Base-by-base conservation (phyloP, 768 basidiomycete genomes). In the Serendipita sp. region DNA sequence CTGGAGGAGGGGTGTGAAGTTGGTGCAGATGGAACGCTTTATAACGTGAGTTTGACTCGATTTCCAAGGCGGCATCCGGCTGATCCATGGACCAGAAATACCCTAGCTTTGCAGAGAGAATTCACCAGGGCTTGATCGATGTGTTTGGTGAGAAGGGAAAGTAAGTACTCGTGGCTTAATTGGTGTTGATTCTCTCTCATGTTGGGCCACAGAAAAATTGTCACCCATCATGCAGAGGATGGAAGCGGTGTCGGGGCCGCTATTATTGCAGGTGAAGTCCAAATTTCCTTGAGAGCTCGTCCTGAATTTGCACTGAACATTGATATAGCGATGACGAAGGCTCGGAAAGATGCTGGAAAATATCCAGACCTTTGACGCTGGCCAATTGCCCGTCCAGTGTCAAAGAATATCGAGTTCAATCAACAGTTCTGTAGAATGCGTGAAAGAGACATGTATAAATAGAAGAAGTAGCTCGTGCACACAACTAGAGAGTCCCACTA, bases 101-200 rank as follows among this genome's bases (percentile, higher is more conserved):
- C 74, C 96, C 96, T 33, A 83, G 87, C 42, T 99, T 98, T 70
- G 82, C 93, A 41, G 90, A 97, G 66, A 79, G 92, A 64, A 84
- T 98, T 63, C 91, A 96, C 67, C 85, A 94, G 71, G 96, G 93
- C 14, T 74, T 99, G 64, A 79, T 86, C 43, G 96, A 98, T 70
- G 85, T 99, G 65, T 96, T 98, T 70, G 96, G 96, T 13, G 93
- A 96, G 67, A 91, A 90, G 77, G 96, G 93, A 70, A 81, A 83
- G 88, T 89, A 67, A 68, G 87, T 77, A 34, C 31, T 17, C 14
- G 34, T 38, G 22, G 65, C 22, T 14, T 31, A 20, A 5, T 42
- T 34, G 16, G 13, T 13, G 38, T 34, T 34, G 22, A 61, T 31
- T 16, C 28, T 44, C 30, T 28, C n/a, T 48, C 45, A 9, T 14